Evolutionary conservation across 495 filamentous ascomycete genomes (phyloP), one percentile per base, ranked within the genome.

Genomic region (Cetradonia linearis): DNA sequence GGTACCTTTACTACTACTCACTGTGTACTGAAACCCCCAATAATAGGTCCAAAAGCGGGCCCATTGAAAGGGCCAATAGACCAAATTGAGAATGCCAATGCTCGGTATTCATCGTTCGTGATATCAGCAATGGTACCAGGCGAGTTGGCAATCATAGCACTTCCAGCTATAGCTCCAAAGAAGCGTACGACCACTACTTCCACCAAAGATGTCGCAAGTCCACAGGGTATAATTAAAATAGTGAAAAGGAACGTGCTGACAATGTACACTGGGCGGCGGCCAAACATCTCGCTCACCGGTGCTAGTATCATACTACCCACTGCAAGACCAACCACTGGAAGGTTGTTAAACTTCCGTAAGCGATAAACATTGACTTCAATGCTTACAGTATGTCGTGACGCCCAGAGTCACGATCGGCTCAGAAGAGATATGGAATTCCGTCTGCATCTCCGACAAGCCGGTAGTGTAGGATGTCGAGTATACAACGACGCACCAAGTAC

Each of bases 121-220:
- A 95, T 84, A 70, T 96, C 91, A 33, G 85, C 82, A 1, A 96
- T 78, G 52, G 89, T 90, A 18, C 90, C 91, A 1, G 91, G 88
- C 2, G 85, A 82, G 64, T 91, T 94, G 5, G 83, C 81, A 20
- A 95, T 81, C 80, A 91, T 86, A 33, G 86, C 87, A 18, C 84
- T 81, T 18, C 89, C 89, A 40, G 86, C 87, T 40, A 91, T 65
- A 8, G 89, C 90, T 3, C 83, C 86, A 61, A 93, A 80, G 63
- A 91, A 92, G 6, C 90, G 73, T 16, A 85, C 78, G 7, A 86
- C 73, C 8, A 94, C 77, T 49, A 93, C 77, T 54, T 80, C 76
- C 2, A 73, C 70, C 14, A 92, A 70, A 27, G 83, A 84, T 28
- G 74, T 77, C 2, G 86, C 86, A 31, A 91, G 67, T 31, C 81